A percentile compares a stretch with the other conserved stretches of the same genome.
Conservation (phyloP, 371 early-diverging fungal genomes). For the Fennellomyces sp. region DNA sequence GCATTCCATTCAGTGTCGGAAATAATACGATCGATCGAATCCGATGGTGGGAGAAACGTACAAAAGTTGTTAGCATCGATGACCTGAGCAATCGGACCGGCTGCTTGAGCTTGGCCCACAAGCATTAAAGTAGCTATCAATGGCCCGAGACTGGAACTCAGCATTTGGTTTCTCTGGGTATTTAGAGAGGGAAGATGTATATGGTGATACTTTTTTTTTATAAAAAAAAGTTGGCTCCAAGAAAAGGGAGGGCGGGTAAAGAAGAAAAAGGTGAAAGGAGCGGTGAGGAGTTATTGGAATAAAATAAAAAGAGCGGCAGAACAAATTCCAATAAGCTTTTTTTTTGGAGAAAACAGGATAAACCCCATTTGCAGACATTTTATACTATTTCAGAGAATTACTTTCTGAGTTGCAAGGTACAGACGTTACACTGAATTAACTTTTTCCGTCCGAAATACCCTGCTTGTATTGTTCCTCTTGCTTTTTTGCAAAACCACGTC, state of each 20-base stretch:
- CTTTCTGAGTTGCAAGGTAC: not conserved
- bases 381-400: not conserved
- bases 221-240: not conserved
- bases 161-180: not conserved
- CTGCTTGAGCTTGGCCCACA: constrained; percentile 22
- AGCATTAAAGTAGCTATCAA: constrained; percentile 14
- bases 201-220: not conserved
- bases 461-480: not conserved
- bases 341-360: not conserved
- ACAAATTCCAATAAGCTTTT: not conserved
- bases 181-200: not conserved
- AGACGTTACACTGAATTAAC: not conserved
- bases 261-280: constrained; percentile 3
- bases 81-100: constrained; percentile 22
- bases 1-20: constrained; percentile 50
- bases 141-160: not conserved
- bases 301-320: not conserved
- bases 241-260: not conserved
- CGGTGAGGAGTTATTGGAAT: no score
- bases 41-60: constrained; percentile 56
- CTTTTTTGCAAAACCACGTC: not conserved
- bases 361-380: not conserved
- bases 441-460: not conserved
- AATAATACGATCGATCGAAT: constrained; percentile 40
- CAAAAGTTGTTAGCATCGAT: constrained; percentile 51